Conservation (phyloP, 1,284 basidiomycete genomes). For the Rhodotorula glutinis region DNA sequence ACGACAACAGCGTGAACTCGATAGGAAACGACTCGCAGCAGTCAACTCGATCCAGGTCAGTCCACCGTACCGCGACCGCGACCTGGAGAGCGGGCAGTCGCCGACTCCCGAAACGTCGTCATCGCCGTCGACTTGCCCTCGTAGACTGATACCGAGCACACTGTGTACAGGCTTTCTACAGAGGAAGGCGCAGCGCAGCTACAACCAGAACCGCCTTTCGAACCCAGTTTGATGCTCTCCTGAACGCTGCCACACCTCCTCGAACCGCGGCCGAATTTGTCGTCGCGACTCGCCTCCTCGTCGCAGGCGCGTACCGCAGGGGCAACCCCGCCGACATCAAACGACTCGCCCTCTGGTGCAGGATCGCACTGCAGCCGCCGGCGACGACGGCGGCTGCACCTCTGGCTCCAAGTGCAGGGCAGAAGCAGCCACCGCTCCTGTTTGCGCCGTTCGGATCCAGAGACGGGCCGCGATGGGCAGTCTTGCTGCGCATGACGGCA, state of each 20-base stretch:
- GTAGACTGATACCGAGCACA: not conserved
- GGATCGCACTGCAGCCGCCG: slow-evolving; percentile 46
- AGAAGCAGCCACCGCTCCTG: slow-evolving; percentile 18
- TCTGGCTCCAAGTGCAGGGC: too few relatives aligned
- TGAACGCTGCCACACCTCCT: not conserved
- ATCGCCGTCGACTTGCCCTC: not conserved
- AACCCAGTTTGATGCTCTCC: slow-evolving; percentile 53
- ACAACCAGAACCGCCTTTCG: slow-evolving; percentile 53
- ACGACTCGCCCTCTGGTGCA: slow-evolving; percentile 57
- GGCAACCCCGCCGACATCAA: slow-evolving; percentile 39
- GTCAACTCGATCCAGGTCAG: slow-evolving; percentile 40
- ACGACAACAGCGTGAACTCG: too few relatives aligned
- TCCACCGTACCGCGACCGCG: slow-evolving; percentile 52
- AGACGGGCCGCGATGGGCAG: slow-evolving; percentile 42
- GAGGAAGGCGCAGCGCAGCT: slow-evolving; percentile 54
- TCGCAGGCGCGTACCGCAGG: slow-evolving; percentile 18
- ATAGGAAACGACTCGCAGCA: too few relatives aligned
- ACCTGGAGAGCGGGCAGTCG: slow-evolving; percentile 21
- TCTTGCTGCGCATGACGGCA: slow-evolving; percentile 41
- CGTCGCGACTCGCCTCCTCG: slow-evolving; percentile 33
- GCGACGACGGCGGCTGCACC: too few relatives aligned
- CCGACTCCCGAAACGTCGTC: too few relatives aligned
- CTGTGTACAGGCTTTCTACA: slow-evolving; percentile 34
- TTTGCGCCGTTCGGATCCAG: slow-evolving; percentile 20
- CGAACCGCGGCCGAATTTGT: slow-evolving; percentile 6